These are phyloP conservation scores for Pseudogymnoascus destructans DNA, from an alignment of 2,329 filamentous ascomycete genomes.

Conservation along the genomic window DNA sequence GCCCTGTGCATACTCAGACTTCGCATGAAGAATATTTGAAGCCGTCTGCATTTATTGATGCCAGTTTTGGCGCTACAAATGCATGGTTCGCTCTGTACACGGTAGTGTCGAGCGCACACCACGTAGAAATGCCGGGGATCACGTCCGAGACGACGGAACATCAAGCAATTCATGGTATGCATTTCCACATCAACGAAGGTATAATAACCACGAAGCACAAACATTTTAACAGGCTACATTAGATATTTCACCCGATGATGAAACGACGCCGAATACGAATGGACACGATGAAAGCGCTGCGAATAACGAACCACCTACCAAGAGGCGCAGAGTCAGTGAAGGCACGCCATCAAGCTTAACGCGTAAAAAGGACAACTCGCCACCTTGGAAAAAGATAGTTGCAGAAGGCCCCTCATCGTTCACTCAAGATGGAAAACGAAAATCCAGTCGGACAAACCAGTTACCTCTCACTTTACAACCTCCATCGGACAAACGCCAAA, in stretches of 20 bases:
- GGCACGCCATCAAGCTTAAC: conserved; percentile 31
- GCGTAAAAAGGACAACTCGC: conserved; percentile 50
- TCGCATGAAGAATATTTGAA: conserved; percentile 34
- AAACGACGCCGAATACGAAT: conserved; percentile 22
- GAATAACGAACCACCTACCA: conserved; percentile 40
- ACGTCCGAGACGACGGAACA: conserved; percentile 24
- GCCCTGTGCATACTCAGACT: conserved; percentile 43
- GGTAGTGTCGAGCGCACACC: conserved; percentile 27
- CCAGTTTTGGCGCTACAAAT: conserved; percentile 44
- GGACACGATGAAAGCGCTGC: conserved; percentile 22
- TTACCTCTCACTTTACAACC: conserved; percentile 41
- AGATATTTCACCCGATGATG: conserved; percentile 19
- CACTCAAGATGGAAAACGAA: conserved; percentile 56
- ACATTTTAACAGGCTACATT: conserved; percentile 2
- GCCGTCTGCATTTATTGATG: conserved; percentile 37
- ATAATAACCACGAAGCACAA: not conserved
- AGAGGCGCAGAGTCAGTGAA: conserved; percentile 50
- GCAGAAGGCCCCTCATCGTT: conserved; percentile 84
- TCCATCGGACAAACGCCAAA: conserved; percentile 37
- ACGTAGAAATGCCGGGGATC: conserved; percentile 26
- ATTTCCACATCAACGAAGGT: conserved; percentile 7
- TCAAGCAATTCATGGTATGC: conserved; percentile 22
- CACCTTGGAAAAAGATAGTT: conserved; percentile 81
- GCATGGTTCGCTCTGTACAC: conserved; percentile 42
- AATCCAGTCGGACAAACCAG: conserved; percentile 50